Evolutionary conservation across 345 rosid species (phyloP).

Genomic region (Populus pruinosa): DNA sequence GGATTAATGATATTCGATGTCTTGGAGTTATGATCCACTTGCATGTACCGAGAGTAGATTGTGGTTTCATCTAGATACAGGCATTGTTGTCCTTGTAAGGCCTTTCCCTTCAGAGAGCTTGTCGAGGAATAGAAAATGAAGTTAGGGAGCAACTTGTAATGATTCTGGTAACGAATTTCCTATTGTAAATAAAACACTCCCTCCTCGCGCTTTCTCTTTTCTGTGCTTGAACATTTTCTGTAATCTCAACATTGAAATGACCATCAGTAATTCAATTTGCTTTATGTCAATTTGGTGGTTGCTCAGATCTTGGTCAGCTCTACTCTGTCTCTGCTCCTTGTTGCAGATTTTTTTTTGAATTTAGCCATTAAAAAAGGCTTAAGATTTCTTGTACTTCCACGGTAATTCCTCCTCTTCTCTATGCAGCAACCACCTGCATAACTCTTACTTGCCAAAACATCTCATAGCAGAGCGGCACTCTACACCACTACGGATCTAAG

Average conservation of each 20-base stretch:
- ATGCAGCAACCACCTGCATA: background rate
- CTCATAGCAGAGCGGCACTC: background rate
- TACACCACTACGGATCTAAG: conserved; percentile 16
- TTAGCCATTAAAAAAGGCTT: too few relatives aligned
- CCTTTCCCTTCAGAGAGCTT: background rate
- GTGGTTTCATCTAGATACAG: background rate
- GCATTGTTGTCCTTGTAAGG: background rate
- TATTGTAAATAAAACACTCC: conserved; percentile 5
- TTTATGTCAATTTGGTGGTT: background rate
- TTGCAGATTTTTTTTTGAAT: too few relatives aligned
- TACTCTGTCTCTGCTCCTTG: too few relatives aligned
- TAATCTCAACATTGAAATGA: background rate
- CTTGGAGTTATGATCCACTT: background rate
- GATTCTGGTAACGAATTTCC: background rate
- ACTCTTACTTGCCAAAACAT: background rate
- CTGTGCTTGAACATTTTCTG: background rate
- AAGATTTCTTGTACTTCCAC: background rate
- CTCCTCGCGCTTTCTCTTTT: background rate
- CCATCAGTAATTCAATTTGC: background rate
- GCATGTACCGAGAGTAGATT: background rate
- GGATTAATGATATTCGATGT: background rate
- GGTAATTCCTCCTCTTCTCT: background rate
- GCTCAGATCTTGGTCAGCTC: too few relatives aligned
- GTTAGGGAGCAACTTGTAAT: background rate
- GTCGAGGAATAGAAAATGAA: background rate